Base-by-base conservation (phyloP, 176 grass and related monocot genomes). In the Phoenix roebelenii region DNA sequence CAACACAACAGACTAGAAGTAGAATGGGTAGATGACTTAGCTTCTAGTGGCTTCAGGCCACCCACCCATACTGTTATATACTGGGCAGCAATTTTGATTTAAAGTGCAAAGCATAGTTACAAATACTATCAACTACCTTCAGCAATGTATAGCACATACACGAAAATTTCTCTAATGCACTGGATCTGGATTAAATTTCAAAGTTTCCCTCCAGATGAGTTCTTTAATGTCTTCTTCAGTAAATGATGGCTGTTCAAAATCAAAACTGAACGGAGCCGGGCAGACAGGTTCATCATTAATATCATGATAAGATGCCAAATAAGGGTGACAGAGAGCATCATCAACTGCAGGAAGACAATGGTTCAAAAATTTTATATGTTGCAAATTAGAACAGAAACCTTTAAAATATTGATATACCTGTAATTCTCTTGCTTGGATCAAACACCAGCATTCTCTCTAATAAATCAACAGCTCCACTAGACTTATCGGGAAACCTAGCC, bases 381-480 rank as follows among this genome's bases (percentile, higher is more conserved):
- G 5, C 16, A 26, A 65, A 72, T 60, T 51, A 76, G 48, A 48
- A 76, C 65, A 72, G 53, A n/a, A 23, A 28, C 23, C 25, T 55
- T 23, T 16, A 3, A 39, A 25, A 5, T 16, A 3, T 60, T 5
- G 14, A 73, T 52, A 69, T 85, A 97, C 92, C 92, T 58, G 92
- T 83, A 79, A 97, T 97, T 67, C 87, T 82, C 70, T 85, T 97
- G 83, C 87, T 90, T 50, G 92, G 92, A 79, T 97, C 87, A 75
- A 97, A 97, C 50, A 97, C 78, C 54, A 97, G 92, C 92, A 97
- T 97, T 82, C 77, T 97, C 73, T 91, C 87, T 18, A 97, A 87
- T 81, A 97, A 91, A 79, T 97, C 87, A 74, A 85, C 66, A 49
- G 92, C 92, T 18, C 92, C 84, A 70, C 48, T 72, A 26, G 87